phyloP scores from a whole-genome alignment of 2,329 filamentous ascomycete genomes.

The Cadophora luteo-olivacea region DNA sequence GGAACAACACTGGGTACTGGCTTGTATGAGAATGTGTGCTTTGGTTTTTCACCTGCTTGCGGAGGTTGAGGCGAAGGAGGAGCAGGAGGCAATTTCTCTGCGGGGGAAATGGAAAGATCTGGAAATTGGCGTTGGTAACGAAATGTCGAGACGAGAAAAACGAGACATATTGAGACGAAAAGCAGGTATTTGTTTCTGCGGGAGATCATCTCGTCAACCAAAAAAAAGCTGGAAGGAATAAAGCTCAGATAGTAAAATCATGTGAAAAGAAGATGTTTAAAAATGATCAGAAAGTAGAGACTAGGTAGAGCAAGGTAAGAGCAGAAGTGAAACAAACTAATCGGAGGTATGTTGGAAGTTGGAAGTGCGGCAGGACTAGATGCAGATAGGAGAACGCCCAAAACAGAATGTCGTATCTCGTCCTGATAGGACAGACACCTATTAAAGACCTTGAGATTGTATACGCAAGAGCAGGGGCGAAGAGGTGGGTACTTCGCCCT shows the following conservation, averaged over 20 bases:
- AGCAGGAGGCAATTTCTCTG: background rate
- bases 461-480: too few species aligned
- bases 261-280: background rate
- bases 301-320: too few species aligned
- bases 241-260: background rate
- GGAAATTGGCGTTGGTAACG: conserved; percentile 16
- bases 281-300: background rate
- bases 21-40: conserved; percentile 30
- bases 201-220: conserved; percentile 19
- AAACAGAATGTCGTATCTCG: background rate
- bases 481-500: too few species aligned
- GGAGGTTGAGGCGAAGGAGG: background rate
- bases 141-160: conserved; percentile 26
- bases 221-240: background rate
- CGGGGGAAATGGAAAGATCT: background rate
- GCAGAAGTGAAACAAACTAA: background rate
- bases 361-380: background rate
- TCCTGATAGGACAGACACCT: background rate
- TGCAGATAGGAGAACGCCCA: background rate
- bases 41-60: background rate
- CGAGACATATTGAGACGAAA: conserved; percentile 18
- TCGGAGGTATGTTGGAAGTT: too few species aligned
- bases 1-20: conserved; percentile 14
- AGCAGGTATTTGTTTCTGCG: conserved; percentile 24
- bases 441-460: background rate